These are phyloP conservation scores for Novymonas esmeraldas DNA, from an alignment of 208 protist genomes.

Conservation along the genomic window DNA sequence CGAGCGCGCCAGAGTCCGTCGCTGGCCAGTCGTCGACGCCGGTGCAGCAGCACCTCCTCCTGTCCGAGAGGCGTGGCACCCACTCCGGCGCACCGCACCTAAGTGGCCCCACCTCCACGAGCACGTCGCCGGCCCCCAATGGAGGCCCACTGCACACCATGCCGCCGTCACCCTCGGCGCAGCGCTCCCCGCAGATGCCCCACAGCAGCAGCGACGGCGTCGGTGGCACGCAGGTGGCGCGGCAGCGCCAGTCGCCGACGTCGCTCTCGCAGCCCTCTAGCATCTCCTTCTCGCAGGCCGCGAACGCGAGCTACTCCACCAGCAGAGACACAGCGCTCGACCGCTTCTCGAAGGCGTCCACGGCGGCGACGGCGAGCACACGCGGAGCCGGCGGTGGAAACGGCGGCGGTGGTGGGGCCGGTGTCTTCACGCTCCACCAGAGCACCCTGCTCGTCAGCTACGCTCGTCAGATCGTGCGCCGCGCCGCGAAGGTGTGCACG, in stretches of 20 bases:
- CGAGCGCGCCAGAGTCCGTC: neutral
- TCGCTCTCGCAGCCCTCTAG: neutral
- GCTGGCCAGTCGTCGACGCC: neutral
- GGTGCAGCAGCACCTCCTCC: neutral
- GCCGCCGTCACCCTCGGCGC: neutral
- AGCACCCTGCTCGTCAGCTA: constrained; percentile 25
- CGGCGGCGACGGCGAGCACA: neutral
- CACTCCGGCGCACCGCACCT: neutral
- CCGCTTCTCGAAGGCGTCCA: neutral
- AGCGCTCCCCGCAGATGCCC: neutral
- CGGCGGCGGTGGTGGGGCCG: neutral
- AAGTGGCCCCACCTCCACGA: neutral
- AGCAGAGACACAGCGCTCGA: neutral
- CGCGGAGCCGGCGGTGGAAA: neutral
- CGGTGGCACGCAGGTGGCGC: neutral
- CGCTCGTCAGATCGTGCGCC: constrained; percentile 19
- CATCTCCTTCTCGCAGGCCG: neutral
- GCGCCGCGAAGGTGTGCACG: constrained; percentile 12
- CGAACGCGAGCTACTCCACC: neutral
- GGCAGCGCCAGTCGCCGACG: neutral
- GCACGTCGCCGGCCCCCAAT: neutral
- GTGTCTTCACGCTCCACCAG: constrained; percentile 33
- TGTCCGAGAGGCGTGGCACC: too few species aligned
- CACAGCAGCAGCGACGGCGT: neutral
- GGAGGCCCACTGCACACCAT: neutral